Base-by-base conservation (phyloP, 192 early-diverging fungal genomes). In the Chytriomyces sp. region DNA sequence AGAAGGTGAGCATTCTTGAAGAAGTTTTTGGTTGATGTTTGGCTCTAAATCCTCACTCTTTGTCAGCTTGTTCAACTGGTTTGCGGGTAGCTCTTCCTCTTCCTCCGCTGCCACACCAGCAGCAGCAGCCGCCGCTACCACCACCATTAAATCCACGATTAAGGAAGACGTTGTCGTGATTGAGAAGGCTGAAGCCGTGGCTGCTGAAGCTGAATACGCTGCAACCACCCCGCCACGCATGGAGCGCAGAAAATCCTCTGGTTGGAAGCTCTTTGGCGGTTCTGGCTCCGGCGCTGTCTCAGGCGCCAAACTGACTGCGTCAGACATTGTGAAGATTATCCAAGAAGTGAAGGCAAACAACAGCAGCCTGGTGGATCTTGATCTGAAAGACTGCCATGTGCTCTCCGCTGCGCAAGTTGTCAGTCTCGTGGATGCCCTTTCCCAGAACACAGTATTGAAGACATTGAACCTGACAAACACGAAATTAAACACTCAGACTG, bases 401-500 rank as follows among this genome's bases (percentile, higher is more conserved):
- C 76, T 80, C 43, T 77, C 79, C 5, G 79, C 62, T 10, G 59
- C 66, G 3, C 45, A 71, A 10, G 79, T 8, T 61, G 61, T 61
- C 45, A 50, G 69, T 46, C 45, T 80, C 9, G 80, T 79, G 9
- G 50, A 61, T 18, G 79, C 78, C 20, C 50, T 80, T 20, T 49
- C 71, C 11, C 77, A 78, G 23, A 80, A 80, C 69, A 74, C 66
- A 7, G 13, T 62, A 3, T 23, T 80, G 18, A 77, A 79, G 62
- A 46, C 50, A 7, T 28, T 80, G 18, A 80, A 80, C 67, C 49
- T 80, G 63, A 60, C 76, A 9, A 80, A 80, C 69, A 77, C 71
- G 47, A 79, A 79, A 62, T 79, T 80, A 7, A 67, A 80, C 63
- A 80, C 79, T 45, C 79, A 79, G 45, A 76, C 75, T 60, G 75